Base-by-base conservation (phyloP, 768 basidiomycete species). In the Galerina marginata region DNA sequence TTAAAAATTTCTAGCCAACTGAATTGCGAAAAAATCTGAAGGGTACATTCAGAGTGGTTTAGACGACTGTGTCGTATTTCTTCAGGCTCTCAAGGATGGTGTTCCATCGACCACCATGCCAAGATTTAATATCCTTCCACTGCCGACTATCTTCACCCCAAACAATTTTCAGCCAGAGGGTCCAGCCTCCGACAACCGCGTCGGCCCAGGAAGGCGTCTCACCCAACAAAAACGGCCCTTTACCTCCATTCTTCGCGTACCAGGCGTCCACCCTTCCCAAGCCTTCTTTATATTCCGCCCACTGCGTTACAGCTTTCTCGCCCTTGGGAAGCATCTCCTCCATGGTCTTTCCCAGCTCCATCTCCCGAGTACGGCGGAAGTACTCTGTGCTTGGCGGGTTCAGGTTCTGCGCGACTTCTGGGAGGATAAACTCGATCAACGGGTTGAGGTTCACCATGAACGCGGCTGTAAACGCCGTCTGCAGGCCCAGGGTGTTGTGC, bases 161-260 rank as follows among this genome's bases (percentile, higher is more conserved):
- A 1, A 75, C 33, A 2, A 55, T 60, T 14, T 56, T 56, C 12
- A 58, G 48, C 52, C 66, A 62, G 6, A 49, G 16, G 2, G 58
- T 16, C n/a, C 50, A 42, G 82, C 81, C 54, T 82, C 67, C 77
- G n/a, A 77, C 56, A 4, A 70, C 62, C 14, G 81, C 65, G 60
- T 82, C 81, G 2, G 70, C 69, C 65, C 75, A 81, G 2, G 71
- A 71, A 10, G 72, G 51, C 0, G 52, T 62, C 2, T 77, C 67
- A 2, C 81, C 81, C 61, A 77, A 65, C 14, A 80, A 49, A 45
- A 68, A 78, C 33, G 69, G 72, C 2, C 71, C 70, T 4, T 60
- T 62, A 1, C 39, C 68, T 39, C 66, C 63, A 29, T 68, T 70
- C 54, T 67, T 62, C 55, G 65, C 54, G 25, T 70, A 64, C 75